These are phyloP conservation scores for Fusarium foetens DNA, from an alignment of 2,329 filamentous ascomycete genomes.

Conservation along the genomic window DNA sequence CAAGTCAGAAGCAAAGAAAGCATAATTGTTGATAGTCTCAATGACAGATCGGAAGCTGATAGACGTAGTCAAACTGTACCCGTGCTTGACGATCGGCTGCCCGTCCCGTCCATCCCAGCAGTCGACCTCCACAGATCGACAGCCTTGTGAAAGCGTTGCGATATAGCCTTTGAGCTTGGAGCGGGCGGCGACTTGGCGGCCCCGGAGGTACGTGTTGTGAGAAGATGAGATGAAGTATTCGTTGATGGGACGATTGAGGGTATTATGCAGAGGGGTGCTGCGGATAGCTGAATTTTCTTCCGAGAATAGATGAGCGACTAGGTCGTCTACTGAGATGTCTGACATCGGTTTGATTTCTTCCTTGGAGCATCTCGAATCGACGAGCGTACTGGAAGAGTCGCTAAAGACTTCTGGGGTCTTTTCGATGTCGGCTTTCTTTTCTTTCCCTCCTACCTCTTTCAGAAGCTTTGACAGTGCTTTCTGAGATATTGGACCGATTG, in stretches of 20 bases:
- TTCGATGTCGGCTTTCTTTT: fast-evolving
- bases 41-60: constrained; percentile 17
- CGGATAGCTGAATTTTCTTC: not conserved
- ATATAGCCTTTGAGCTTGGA: constrained; percentile 21
- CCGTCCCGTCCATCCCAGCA: constrained; percentile 28
- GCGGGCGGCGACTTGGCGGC: constrained; percentile 16
- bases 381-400: not conserved
- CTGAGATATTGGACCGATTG: fast-evolving
- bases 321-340: fast-evolving
- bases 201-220: constrained; percentile 26
- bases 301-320: not conserved
- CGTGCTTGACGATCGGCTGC: constrained; percentile 24
- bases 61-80: constrained; percentile 25
- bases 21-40: not conserved
- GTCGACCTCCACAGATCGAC: constrained; percentile 19
- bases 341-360: not conserved
- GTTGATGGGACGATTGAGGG: constrained; percentile 13
- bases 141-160: constrained; percentile 2
- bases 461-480: not conserved
- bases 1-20: constrained; percentile 10
- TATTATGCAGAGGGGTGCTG: fast-evolving
- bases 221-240: constrained; percentile 30
- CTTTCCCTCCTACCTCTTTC: not conserved
- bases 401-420: fast-evolving
- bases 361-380: not conserved